Conservation (phyloP, 768 basidiomycete species). For the Infundibulicybe gibba region DNA sequence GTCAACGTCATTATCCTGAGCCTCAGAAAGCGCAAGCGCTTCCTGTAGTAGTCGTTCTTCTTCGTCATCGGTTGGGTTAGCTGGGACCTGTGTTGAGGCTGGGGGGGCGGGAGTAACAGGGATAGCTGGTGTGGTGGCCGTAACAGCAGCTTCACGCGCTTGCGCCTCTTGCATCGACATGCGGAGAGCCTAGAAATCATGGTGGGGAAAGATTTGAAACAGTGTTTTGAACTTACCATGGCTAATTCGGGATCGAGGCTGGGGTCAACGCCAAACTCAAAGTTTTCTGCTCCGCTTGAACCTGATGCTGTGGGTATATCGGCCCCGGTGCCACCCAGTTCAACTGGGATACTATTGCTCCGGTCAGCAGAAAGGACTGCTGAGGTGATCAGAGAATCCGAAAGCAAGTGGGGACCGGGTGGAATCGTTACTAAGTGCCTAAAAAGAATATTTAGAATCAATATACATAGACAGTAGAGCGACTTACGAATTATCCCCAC, state of each 20-base stretch:
- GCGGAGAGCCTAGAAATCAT: slow-evolving; percentile 69
- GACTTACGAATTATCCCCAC: slow-evolving; percentile 83
- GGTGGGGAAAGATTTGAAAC: background rate
- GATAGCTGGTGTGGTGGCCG: slow-evolving; percentile 26
- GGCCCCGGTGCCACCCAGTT: slow-evolving; percentile 42
- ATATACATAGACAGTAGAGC: background rate
- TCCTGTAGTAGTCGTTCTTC: slow-evolving; percentile 76
- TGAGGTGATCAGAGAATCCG: slow-evolving; percentile 78
- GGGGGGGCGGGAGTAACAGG: slow-evolving; percentile 19
- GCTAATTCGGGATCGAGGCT: slow-evolving; percentile 95
- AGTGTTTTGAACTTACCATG: slow-evolving; percentile 56
- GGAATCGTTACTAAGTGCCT: slow-evolving; percentile 83
- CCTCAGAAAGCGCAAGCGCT: slow-evolving; percentile 74
- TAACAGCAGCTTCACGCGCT: slow-evolving; percentile 55
- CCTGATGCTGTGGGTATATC: slow-evolving; percentile 45
- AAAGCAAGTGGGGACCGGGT: slow-evolving; percentile 76
- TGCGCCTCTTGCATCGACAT: slow-evolving; percentile 97
- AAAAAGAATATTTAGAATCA: background rate
- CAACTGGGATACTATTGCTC: slow-evolving; percentile 61
- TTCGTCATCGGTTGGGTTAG: slow-evolving; percentile 57
- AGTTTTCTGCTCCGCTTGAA: slow-evolving; percentile 42
- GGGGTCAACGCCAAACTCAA: slow-evolving; percentile 93
- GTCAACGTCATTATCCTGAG: slow-evolving; percentile 52
- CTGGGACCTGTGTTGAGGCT: slow-evolving; percentile 24
- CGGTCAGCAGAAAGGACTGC: slow-evolving; percentile 81